phyloP scores from a whole-genome alignment of 2,329 filamentous ascomycete genomes.

The Colletotrichum simmondsii region DNA sequence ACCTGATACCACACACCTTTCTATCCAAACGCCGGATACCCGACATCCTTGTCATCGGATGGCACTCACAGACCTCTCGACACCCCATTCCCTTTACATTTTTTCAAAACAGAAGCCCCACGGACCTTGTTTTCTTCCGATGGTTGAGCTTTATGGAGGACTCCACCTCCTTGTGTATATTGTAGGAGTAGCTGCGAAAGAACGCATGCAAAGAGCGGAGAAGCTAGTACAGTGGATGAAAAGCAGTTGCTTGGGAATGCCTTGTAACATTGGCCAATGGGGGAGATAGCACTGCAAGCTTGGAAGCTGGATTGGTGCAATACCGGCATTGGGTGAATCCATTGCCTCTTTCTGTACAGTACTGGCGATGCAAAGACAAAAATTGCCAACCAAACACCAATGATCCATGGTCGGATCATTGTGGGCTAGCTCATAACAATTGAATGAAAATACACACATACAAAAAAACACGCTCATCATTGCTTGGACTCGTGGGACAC shows the following conservation, averaged over 20 bases:
- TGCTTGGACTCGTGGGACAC: conserved; percentile 7
- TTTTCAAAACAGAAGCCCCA: conserved; percentile 27
- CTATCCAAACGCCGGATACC: conserved; percentile 31
- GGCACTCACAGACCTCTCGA: conserved; percentile 31
- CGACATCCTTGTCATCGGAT: conserved; percentile 34
- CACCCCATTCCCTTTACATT: conserved; percentile 31
- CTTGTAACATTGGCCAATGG: conserved; percentile 31
- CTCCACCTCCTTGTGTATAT: conserved; percentile 29
- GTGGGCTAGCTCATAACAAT: conserved; percentile 32
- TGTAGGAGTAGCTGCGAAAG: conserved; percentile 28
- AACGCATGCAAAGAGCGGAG: conserved; percentile 10
- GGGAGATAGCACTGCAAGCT: conserved; percentile 31
- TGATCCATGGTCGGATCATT: conserved; percentile 27
- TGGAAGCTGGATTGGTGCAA: conserved; percentile 31
- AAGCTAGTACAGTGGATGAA: conserved; percentile 30
- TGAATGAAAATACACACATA: conserved; percentile 33
- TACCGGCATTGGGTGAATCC: conserved; percentile 30
- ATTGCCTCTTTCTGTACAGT: conserved; percentile 32
- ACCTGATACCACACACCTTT: conserved; percentile 34
- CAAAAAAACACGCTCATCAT: background rate
- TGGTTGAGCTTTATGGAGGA: conserved; percentile 30
- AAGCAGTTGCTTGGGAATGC: conserved; percentile 32
- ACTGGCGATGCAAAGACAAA: conserved; percentile 25
- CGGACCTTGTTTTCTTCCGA: conserved; percentile 12
- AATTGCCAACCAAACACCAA: conserved; percentile 20